Percentiles rank a stretch among this genome's conserved stretches.
phyloP scores from a whole-genome alignment of 2,329 filamentous ascomycete species.

The Alternaria incomplexa region DNA sequence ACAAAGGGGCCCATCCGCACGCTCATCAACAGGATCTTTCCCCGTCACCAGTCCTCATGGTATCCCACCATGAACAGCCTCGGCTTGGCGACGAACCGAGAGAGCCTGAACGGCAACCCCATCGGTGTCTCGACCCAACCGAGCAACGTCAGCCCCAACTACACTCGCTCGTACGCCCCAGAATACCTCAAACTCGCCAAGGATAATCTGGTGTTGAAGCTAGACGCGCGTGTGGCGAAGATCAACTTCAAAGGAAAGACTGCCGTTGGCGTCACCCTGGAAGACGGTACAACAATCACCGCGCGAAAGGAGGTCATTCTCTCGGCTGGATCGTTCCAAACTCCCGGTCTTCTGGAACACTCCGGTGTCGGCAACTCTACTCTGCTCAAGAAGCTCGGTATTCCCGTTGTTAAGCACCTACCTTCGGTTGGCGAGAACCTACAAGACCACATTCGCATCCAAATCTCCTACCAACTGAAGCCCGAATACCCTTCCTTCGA shows the following conservation, averaged over 20 bases:
- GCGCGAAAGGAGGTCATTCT: slow-evolving; percentile 39
- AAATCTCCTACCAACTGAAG: slow-evolving; percentile 30
- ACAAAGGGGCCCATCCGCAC: slow-evolving; percentile 40
- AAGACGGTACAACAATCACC: slow-evolving; percentile 36
- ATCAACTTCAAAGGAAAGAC: slow-evolving; percentile 44
- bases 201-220: slow-evolving; percentile 52
- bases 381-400: slow-evolving; percentile 22
- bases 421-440: slow-evolving; percentile 38
- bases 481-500: slow-evolving; percentile 33
- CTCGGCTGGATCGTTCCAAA: slow-evolving; percentile 35
- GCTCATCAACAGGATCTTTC: slow-evolving; percentile 52
- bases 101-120: slow-evolving; percentile 58
- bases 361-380: slow-evolving; percentile 31
- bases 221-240: slow-evolving; percentile 48
- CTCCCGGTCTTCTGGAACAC: slow-evolving; percentile 33
- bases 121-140: slow-evolving; percentile 60
- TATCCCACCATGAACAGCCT: slow-evolving; percentile 56
- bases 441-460: slow-evolving; percentile 43
- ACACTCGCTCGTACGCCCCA: slow-evolving; percentile 58
- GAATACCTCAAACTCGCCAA: slow-evolving; percentile 53
- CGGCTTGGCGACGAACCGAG: slow-evolving; percentile 50
- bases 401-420: slow-evolving; percentile 25
- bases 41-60: slow-evolving; percentile 53
- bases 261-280: slow-evolving; percentile 42
- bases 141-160: slow-evolving; percentile 56